A percentile compares a stretch with the other conserved stretches of the same genome.
phyloP scores from a whole-genome alignment of 2,329 filamentous ascomycete genomes.

The Huntiella savannae region DNA sequence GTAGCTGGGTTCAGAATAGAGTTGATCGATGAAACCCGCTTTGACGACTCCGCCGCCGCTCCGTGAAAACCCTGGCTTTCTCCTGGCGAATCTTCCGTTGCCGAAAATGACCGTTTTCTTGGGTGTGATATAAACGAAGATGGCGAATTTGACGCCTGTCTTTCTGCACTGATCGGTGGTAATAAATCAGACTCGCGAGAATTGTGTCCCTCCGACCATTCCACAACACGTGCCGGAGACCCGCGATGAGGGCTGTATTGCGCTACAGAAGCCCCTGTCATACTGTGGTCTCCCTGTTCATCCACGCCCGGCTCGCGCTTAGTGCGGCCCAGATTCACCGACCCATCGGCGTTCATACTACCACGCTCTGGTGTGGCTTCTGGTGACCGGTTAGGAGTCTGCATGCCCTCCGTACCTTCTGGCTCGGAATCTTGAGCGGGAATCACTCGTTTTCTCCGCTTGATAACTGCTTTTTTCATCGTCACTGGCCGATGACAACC shows the following conservation, averaged over 20 bases:
- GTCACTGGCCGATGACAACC: slow-evolving; percentile 80
- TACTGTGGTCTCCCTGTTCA: slow-evolving; percentile 1
- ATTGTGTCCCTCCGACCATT: not conserved
- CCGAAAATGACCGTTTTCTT: slow-evolving; percentile 50
- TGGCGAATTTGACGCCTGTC: slow-evolving; percentile 39
- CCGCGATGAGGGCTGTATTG: not conserved
- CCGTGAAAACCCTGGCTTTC: slow-evolving; percentile 14
- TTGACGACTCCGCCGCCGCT: slow-evolving; percentile 23
- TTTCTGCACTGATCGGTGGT: slow-evolving; percentile 22
- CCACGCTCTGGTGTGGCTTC: slow-evolving; percentile 30
- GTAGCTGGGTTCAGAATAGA: slow-evolving; percentile 48
- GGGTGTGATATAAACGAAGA: slow-evolving; percentile 39
- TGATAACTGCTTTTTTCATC: slow-evolving; percentile 99
- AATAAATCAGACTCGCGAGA: not conserved
- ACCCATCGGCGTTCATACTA: slow-evolving; percentile 42
- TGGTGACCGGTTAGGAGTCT: slow-evolving; percentile 22
- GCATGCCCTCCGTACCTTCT: slow-evolving; percentile 27
- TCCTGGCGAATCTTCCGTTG: slow-evolving; percentile 32
- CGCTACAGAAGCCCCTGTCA: not conserved
- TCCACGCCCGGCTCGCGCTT: slow-evolving; percentile 16
- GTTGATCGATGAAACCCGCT: slow-evolving; percentile 56
- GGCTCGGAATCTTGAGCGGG: slow-evolving; percentile 41
- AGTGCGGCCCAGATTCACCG: slow-evolving; percentile 40
- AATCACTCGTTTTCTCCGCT: slow-evolving; percentile 84
- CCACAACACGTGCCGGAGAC: not conserved